phyloP scores from a whole-genome alignment of 2,329 filamentous ascomycete species.

The Verticillium zaregamsianum region DNA sequence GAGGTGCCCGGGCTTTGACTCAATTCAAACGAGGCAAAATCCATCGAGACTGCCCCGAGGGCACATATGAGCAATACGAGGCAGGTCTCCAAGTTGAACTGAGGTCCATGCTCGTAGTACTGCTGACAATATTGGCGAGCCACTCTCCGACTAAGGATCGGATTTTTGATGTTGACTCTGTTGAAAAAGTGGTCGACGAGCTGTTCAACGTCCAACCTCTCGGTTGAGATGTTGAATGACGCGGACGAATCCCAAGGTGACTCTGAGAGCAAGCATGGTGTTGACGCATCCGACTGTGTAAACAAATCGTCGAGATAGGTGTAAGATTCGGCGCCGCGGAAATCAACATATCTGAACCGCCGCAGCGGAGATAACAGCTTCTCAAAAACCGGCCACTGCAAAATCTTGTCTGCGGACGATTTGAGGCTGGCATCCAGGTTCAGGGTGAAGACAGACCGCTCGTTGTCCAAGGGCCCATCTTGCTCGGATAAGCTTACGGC shows the following conservation, averaged over 20 bases:
- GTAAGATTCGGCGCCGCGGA: background rate
- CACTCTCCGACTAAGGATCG: background rate
- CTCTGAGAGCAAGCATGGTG: background rate
- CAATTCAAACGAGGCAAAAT: background rate
- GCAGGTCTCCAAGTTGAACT: background rate
- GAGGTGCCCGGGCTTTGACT: background rate
- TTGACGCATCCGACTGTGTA: background rate
- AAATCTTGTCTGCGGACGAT: background rate
- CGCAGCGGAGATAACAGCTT: background rate
- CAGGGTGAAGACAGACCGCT: background rate
- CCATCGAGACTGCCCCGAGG: background rate
- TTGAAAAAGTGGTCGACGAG: background rate
- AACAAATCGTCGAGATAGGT: background rate
- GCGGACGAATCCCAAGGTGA: background rate
- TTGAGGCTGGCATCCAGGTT: background rate
- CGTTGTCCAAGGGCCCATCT: background rate
- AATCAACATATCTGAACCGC: background rate
- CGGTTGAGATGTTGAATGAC: background rate
- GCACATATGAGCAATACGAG: constrained; percentile 1
- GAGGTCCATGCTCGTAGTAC: background rate
- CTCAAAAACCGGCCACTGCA: background rate
- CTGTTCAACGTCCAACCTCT: background rate
- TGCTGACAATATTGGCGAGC: background rate
- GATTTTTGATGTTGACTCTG: constrained; percentile 1
- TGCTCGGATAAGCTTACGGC: background rate